These are phyloP conservation scores for Cyclotella kingstonii DNA, from an alignment of 108 stramenopile species.

Conservation along the genomic window DNA sequence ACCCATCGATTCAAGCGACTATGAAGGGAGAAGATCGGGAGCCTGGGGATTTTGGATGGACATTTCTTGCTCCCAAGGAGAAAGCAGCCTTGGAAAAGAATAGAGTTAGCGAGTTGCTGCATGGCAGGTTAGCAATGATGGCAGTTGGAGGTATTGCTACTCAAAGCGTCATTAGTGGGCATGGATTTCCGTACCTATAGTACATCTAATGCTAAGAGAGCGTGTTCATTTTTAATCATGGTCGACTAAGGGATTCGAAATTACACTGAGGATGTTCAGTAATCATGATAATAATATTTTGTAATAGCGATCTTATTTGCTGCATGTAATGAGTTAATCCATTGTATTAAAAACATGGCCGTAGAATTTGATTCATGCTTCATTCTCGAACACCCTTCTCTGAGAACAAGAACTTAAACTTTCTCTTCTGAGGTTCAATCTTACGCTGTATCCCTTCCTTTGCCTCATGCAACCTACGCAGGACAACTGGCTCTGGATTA, in stretches of 20 bases:
- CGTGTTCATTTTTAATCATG: too few species aligned
- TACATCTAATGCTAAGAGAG: too few species aligned
- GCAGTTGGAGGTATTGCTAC: slow-evolving; percentile 12
- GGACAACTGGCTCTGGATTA: slow-evolving; percentile 51
- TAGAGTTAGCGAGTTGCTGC: slow-evolving; percentile 44
- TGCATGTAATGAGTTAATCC: too few species aligned
- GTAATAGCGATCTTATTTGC: too few species aligned
- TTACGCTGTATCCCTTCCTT: slow-evolving; percentile 45
- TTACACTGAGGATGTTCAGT: too few species aligned
- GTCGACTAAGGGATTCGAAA: too few species aligned
- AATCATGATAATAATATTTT: too few species aligned
- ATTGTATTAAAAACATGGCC: too few species aligned
- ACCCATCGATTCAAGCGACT: slow-evolving; percentile 62
- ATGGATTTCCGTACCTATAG: slow-evolving; percentile 19
- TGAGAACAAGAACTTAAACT: slow-evolving; percentile 62
- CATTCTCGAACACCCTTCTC: background rate
- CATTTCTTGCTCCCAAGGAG: slow-evolving; percentile 54
- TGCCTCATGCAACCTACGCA: slow-evolving; percentile 63
- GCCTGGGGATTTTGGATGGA: slow-evolving; percentile 76
- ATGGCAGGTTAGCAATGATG: slow-evolving; percentile 25
- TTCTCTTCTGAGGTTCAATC: slow-evolving; percentile 54
- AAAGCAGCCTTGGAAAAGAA: slow-evolving; percentile 46
- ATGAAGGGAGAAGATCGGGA: slow-evolving; percentile 63
- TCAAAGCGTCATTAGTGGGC: background rate
- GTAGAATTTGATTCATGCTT: background rate